Percentiles rank a stretch among this genome's conserved stretches.
phyloP scores from a whole-genome alignment of 2,329 filamentous ascomycete species.

The Penicillium sp. region DNA sequence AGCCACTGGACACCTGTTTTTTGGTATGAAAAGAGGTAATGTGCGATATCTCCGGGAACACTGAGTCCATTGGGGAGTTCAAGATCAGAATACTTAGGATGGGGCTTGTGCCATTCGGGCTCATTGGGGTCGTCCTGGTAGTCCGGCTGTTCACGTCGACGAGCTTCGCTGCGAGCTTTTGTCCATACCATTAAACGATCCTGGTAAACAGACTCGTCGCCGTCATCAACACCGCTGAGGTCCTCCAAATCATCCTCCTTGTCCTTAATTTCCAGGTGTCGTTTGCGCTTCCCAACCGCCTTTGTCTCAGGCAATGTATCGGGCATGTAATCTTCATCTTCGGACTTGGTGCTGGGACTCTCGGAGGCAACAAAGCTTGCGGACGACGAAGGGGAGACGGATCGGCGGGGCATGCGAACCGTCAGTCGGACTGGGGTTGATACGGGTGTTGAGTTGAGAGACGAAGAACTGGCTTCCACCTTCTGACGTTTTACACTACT shows the following conservation, averaged over 20 bases:
- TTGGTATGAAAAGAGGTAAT: constrained; percentile 92
- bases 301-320: constrained; percentile 27
- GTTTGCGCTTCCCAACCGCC: constrained; percentile 19
- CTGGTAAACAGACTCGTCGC: constrained; percentile 79
- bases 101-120: constrained; percentile 78
- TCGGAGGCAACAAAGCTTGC: constrained; percentile 36
- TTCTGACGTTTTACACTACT: constrained; percentile 38
- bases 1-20: constrained; percentile 97
- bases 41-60: constrained; percentile 88
- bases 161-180: constrained; percentile 59
- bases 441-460: not conserved
- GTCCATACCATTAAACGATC: constrained; percentile 74
- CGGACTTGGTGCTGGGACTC: constrained; percentile 19
- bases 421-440: not conserved
- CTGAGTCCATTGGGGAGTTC: constrained; percentile 72
- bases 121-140: constrained; percentile 36
- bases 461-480: constrained; percentile 14
- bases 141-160: constrained; percentile 45
- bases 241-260: constrained; percentile 51
- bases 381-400: constrained; percentile 22
- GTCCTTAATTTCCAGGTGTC: constrained; percentile 21
- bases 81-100: constrained; percentile 77
- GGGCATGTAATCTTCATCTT: constrained; percentile 38
- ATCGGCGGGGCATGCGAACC: not conserved
- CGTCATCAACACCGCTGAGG: constrained; percentile 74